These are phyloP conservation scores for Cladophialophora bantiana DNA, from an alignment of 2,329 filamentous ascomycete species.

Conservation along the genomic window DNA sequence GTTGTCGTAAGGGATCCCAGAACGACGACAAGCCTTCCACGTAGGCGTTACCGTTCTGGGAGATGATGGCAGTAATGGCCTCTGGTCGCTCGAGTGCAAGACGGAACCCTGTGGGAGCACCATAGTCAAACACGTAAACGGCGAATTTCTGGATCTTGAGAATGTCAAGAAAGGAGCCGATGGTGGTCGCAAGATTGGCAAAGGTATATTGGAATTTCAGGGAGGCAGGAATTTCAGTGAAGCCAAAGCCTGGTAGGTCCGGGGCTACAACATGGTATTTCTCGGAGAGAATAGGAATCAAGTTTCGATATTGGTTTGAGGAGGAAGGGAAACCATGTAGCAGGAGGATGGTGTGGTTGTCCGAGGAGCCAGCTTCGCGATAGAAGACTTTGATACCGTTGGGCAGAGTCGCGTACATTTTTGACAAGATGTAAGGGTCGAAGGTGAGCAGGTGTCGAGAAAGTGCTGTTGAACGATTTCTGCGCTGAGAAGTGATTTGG, in stretches of 20 bases:
- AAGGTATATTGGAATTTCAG: slow-evolving; percentile 62
- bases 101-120: slow-evolving; percentile 62
- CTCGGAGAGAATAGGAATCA: slow-evolving; percentile 54
- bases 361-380: slow-evolving; percentile 45
- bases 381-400: slow-evolving; percentile 48
- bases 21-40: slow-evolving; percentile 61
- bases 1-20: slow-evolving; percentile 57
- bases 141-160: slow-evolving; percentile 58
- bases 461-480: not conserved
- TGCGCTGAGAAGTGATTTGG: not conserved
- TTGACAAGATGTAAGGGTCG: slow-evolving; percentile 1
- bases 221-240: slow-evolving; percentile 57
- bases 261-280: slow-evolving; percentile 60
- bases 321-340: slow-evolving; percentile 58
- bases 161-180: slow-evolving; percentile 58
- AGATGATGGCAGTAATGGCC: slow-evolving; percentile 60
- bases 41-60: slow-evolving; percentile 69
- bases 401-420: slow-evolving; percentile 31
- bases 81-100: slow-evolving; percentile 60
- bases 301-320: slow-evolving; percentile 54
- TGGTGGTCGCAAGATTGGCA: slow-evolving; percentile 56
- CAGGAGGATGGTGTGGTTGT: slow-evolving; percentile 52
- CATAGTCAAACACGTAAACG: slow-evolving; percentile 70
- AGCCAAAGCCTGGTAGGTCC: slow-evolving; percentile 67
- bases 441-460: too few relatives aligned